Evolutionary conservation across 2,329 filamentous ascomycete species (phyloP), one percentile per base, ranked within the genome.

Genomic region (Arthrobotrys iridis): DNA sequence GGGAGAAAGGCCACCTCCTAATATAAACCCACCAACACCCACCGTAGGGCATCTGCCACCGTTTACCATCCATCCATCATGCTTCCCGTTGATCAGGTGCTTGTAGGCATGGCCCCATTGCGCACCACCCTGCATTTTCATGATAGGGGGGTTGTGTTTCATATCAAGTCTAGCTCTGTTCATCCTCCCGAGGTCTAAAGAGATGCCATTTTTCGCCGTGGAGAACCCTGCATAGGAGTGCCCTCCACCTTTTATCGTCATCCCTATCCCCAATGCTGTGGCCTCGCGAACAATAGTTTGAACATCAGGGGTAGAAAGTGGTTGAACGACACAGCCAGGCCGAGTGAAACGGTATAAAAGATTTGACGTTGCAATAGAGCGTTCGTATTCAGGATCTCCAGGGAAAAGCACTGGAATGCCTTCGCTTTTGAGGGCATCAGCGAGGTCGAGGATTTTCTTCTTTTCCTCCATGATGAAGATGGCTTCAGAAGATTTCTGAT

Each of bases 1-100:
- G 0, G 79, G 78, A 0, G 82, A 80, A 18, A 83, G 80, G 0
- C 83, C 83, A 4, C 82, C 82, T 0, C 83, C 82, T 0, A 83
- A 78, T 1, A 81, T 76, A 77, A 83, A 84, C 0, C 83, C 83
- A 2, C 82, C 78, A 0, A 84, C 78, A 3, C 83, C 83, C 0
- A 84, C 83, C 20, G 78, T 78, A 3, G 81, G 81, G 13, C 80
- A 82, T 24, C 80, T 78, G 0, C 82, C 81, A 4, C 82, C 81
- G 28, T 81, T 82, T 43, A 82, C 77, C 0, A 80, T 58, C 1
- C 35, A 66, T 0, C 78, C 76, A 5, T 82, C 52, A 0, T 77
- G 63, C 0, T 77, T 46, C 0, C 77, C 78, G 33, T 79, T 77
- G 8, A 82, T 77, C 0, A 82, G 60, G 2, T 67, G 24, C 57